A percentile compares a stretch with the other conserved stretches of the same genome.
These are phyloP conservation scores for Rhododendron henanense DNA, from an alignment of 148 eudicot species.

Conservation along the genomic window DNA sequence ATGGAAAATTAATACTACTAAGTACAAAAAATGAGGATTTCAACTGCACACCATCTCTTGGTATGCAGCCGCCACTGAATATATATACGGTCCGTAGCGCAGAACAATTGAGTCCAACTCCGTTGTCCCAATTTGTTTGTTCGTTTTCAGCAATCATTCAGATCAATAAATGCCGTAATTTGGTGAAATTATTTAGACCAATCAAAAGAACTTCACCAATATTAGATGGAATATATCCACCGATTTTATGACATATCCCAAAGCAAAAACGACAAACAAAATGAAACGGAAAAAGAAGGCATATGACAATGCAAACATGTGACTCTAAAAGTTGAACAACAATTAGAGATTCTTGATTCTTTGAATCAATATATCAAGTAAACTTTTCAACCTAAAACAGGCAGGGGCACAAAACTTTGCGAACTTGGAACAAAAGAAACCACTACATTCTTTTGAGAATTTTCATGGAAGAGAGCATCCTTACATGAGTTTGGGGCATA, in stretches of 20 bases:
- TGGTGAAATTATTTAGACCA: neutral
- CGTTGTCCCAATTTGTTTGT: neutral
- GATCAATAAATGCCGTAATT: neutral
- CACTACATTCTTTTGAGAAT: neutral
- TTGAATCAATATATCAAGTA: neutral
- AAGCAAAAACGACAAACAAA: neutral
- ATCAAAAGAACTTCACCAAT: neutral
- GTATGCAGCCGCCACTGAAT: too few relatives aligned
- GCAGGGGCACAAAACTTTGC: neutral
- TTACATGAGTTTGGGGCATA: conserved; percentile 68
- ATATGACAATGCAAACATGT: neutral
- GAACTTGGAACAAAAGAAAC: neutral
- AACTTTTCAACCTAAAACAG: neutral
- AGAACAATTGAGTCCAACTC: neutral
- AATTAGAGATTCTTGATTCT: neutral
- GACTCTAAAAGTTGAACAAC: neutral
- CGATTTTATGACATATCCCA: neutral
- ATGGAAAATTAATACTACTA: neutral
- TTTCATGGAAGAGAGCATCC: conserved; percentile 12
- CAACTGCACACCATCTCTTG: too few relatives aligned
- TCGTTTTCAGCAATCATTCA: neutral
- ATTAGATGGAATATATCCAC: neutral
- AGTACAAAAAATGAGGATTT: too few relatives aligned
- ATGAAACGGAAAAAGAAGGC: neutral
- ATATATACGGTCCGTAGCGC: neutral